phyloP scores from a whole-genome alignment of 306 rosid genomes.

The Prunus persica region DNA sequence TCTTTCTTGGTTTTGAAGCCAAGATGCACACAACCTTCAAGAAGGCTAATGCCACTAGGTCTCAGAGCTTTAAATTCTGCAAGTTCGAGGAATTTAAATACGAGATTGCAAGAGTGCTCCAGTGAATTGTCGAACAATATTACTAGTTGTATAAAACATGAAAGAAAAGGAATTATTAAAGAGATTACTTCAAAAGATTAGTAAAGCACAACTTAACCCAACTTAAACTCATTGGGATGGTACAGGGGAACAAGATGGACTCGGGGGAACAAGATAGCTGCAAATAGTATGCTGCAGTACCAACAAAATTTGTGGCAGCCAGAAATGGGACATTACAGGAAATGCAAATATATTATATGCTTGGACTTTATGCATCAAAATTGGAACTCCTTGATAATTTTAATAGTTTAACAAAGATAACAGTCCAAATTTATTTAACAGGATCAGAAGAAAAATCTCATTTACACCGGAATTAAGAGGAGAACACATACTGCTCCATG shows the following conservation, averaged over 20 bases:
- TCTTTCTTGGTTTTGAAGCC: background rate
- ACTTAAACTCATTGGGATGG: background rate
- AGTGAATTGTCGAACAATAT: background rate
- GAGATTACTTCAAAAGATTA: background rate
- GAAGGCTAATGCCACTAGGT: background rate
- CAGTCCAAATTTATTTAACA: slow-evolving; percentile 5
- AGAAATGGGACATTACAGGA: background rate
- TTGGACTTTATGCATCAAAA: background rate
- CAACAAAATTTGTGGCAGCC: background rate
- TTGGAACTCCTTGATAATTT: background rate
- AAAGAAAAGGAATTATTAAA: too few relatives aligned
- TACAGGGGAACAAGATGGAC: too few relatives aligned
- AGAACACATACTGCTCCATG: slow-evolving; percentile 74
- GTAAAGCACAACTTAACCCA: slow-evolving; percentile 1
- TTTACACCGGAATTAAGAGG: slow-evolving; percentile 21
- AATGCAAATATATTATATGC: background rate
- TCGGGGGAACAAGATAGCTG: too few relatives aligned
- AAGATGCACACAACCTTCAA: background rate
- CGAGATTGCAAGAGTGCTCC: background rate
- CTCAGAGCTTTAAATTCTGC: background rate
- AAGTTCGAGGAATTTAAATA: background rate
- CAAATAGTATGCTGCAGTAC: background rate
- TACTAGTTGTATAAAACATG: background rate
- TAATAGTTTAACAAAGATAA: background rate
- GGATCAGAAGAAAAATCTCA: slow-evolving; percentile 14